A percentile compares a stretch with the other conserved stretches of the same genome.
These are phyloP conservation scores for Calonectria henricotiae DNA, from an alignment of 2,329 filamentous ascomycete species.

Conservation along the genomic window DNA sequence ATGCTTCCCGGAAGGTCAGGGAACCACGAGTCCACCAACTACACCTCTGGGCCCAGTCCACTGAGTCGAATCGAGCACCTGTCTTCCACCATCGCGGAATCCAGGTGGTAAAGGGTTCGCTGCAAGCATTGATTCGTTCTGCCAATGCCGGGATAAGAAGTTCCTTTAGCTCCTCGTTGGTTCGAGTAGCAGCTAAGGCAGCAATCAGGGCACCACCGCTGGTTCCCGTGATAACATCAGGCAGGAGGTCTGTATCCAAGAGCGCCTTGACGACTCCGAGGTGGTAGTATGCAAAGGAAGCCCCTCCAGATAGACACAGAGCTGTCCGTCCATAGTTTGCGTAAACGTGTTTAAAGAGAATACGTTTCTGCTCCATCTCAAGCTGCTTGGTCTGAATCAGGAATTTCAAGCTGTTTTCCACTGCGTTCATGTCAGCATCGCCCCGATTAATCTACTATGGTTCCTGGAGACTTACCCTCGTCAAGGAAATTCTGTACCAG, in stretches of 20 bases:
- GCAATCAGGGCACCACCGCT: slow-evolving; percentile 95
- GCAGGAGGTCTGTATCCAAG: slow-evolving; percentile 87
- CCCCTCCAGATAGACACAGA: slow-evolving; percentile 92
- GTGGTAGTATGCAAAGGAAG: slow-evolving; percentile 97
- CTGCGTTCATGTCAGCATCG: slow-evolving; percentile 59
- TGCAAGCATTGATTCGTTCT: slow-evolving; percentile 86
- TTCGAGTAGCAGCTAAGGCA: slow-evolving; percentile 88
- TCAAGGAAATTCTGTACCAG: slow-evolving; percentile 92
- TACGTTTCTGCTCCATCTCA: slow-evolving; percentile 80
- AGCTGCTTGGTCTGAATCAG: slow-evolving; percentile 80
- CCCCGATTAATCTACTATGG: background rate
- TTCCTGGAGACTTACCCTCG: slow-evolving; percentile 71
- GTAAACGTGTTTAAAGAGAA: slow-evolving; percentile 88
- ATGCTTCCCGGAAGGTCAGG: slow-evolving; percentile 95
- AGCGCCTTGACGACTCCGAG: slow-evolving; percentile 93
- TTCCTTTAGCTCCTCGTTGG: slow-evolving; percentile 89
- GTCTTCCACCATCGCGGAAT: slow-evolving; percentile 89
- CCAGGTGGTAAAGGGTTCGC: slow-evolving; percentile 85
- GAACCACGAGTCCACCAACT: slow-evolving; percentile 94
- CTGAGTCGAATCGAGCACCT: slow-evolving; percentile 92
- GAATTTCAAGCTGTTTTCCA: slow-evolving; percentile 78
- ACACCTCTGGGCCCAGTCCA: slow-evolving; percentile 90
- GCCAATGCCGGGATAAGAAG: slow-evolving; percentile 92
- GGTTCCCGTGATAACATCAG: slow-evolving; percentile 96
- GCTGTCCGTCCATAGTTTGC: slow-evolving; percentile 95